Base-by-base conservation (phyloP, 2,329 filamentous ascomycete species). In the Fusarium sp. region DNA sequence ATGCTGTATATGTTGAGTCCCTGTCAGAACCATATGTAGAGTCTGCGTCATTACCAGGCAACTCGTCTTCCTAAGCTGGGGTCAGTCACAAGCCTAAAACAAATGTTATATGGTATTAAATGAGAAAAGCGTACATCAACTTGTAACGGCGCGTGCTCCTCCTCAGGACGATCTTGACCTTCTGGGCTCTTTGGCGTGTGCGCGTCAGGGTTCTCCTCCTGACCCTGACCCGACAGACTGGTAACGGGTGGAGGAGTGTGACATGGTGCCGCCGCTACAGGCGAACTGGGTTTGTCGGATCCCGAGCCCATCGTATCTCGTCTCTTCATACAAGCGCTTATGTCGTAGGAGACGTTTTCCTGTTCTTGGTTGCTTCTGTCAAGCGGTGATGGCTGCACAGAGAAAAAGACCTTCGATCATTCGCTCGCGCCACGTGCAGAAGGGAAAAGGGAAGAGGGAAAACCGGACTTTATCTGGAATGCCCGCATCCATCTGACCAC, bases 21-120 rank as follows among this genome's bases (percentile, higher is more conserved):
- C 62, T 59, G 8, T 79, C 76, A 13, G 77, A 78, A 27, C 67
- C 75, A 59, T 80, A 79, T 15, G 77, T 73, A 17, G 78, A 81
- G 65, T 80, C 79, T 46, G 41, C 55, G 15, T 73, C 70, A 44
- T 61, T 56, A 27, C 75, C 73, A 22, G 46, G 61, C 33, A 71
- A 64, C 44, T 69, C 67, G 22, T 70, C 65, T 8, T 63, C 56
- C 56, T 71, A 62, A 17, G 27, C 7, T 4, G 3, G 0, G 1
- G 8, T 61, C 10, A 56, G 35, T 22, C 22, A 22, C 7, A 13
- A 17, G 17, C 6, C 8, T 8, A 27, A 27, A 27, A 27, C 9
- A 27, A 9, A 27, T 8, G 25, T 11, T 10, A 10, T 11, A 27
- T 27, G 9, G 8, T 8, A 27, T 27, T 11, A 37, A 37, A 9